Conservation (phyloP, 768 basidiomycete species). For the Trametes meyenii region DNA sequence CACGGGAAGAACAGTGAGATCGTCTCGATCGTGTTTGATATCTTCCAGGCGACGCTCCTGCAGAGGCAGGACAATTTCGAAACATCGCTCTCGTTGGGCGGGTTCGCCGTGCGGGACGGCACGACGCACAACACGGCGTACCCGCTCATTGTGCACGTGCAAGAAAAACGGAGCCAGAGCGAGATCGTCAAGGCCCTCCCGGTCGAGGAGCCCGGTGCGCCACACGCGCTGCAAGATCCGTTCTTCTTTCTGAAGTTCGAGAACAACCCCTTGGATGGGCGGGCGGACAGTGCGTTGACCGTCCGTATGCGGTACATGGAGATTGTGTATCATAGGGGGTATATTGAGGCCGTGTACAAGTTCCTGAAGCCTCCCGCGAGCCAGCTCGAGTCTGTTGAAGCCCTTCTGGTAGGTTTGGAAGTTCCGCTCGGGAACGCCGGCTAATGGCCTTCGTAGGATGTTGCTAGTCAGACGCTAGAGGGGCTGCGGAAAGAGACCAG, state of each 20-base stretch:
- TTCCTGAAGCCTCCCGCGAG: conserved; percentile 95
- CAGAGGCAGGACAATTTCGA: conserved; percentile 90
- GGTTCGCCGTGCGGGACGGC: conserved; percentile 89
- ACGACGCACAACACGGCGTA: conserved; percentile 80
- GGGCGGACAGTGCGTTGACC: conserved; percentile 88
- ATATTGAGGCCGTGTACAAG: conserved; percentile 86
- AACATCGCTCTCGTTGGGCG: conserved; percentile 80
- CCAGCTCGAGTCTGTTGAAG: conserved; percentile 94
- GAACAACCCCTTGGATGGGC: conserved; percentile 86
- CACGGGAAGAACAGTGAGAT: conserved; percentile 67
- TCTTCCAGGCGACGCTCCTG: conserved; percentile 79
- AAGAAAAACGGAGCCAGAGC: conserved; percentile 42
- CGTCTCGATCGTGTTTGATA: conserved; percentile 84
- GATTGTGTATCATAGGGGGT: conserved; percentile 93
- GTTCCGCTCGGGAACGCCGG: background rate
- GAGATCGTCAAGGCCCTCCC: conserved; percentile 22
- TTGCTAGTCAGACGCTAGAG: conserved; percentile 91
- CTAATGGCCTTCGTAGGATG: conserved; percentile 56
- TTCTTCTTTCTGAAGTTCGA: conserved; percentile 95
- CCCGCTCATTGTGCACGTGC: conserved; percentile 89
- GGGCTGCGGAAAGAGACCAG: conserved; percentile 92
- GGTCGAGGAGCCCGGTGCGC: conserved; percentile 23
- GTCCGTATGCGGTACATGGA: conserved; percentile 94
- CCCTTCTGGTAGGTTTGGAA: conserved; percentile 65
- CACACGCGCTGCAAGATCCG: conserved; percentile 41